These are phyloP conservation scores for Flagelloscypha sp. DNA, from an alignment of 768 basidiomycete genomes.

Conservation along the genomic window DNA sequence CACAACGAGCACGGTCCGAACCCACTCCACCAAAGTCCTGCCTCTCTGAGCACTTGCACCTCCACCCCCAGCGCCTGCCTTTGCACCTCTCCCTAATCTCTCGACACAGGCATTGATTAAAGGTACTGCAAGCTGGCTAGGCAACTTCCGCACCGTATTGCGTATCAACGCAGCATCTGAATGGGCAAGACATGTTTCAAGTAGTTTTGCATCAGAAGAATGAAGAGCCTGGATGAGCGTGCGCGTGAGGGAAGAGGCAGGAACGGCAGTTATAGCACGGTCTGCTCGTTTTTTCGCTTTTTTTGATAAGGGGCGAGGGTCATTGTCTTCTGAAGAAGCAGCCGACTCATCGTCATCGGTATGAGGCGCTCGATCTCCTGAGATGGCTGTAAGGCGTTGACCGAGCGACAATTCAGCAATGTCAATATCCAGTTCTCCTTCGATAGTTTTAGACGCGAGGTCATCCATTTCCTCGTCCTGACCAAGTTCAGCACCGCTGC, in stretches of 20 bases:
- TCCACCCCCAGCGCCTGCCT: constrained; percentile 63
- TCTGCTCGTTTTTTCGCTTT: constrained; percentile 24
- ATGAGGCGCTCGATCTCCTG: constrained; percentile 34
- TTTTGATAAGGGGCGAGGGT: constrained; percentile 18
- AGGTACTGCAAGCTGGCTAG: constrained; percentile 79
- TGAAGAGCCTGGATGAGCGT: constrained; percentile 95
- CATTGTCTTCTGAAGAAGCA: constrained; percentile 25
- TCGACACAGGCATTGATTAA: constrained; percentile 86
- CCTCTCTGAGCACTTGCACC: constrained; percentile 77
- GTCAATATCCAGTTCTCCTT: constrained; percentile 72
- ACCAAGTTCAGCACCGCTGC: constrained; percentile 59
- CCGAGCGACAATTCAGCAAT: constrained; percentile 89
- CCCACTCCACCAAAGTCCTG: constrained; percentile 62
- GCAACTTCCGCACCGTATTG: constrained; percentile 80
- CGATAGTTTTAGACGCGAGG: constrained; percentile 38
- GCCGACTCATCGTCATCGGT: constrained; percentile 46
- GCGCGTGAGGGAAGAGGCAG: constrained; percentile 83
- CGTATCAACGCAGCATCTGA: constrained; percentile 74
- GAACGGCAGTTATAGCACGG: constrained; percentile 37
- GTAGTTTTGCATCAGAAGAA: constrained; percentile 79
- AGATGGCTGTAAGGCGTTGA: constrained; percentile 74
- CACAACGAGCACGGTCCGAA: constrained; percentile 72
- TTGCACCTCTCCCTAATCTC: constrained; percentile 67
- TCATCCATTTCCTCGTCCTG: constrained; percentile 46
- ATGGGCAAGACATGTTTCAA: constrained; percentile 83